phyloP scores from a whole-genome alignment of 108 stramenopile species.

The Skeletonema costatum region DNA sequence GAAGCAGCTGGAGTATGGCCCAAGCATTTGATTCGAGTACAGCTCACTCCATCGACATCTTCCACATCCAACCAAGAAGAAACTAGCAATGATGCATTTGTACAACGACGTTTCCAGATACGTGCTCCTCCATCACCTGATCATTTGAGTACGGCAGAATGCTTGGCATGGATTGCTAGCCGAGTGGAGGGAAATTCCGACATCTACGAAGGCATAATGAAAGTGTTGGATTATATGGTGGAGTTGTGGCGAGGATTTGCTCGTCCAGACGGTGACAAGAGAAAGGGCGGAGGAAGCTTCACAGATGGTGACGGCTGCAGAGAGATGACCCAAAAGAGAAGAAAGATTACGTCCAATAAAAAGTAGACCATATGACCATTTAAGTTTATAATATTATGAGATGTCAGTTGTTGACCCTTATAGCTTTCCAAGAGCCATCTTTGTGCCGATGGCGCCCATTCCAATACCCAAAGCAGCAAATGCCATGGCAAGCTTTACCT shows the following conservation, averaged over 20 bases:
- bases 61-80: background rate
- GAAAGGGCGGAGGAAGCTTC: conserved; percentile 1
- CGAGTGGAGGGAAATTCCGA: conserved; percentile 47
- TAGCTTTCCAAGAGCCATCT: conserved; percentile 58
- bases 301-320: background rate
- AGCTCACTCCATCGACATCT: conserved; percentile 27
- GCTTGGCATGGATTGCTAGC: conserved; percentile 65
- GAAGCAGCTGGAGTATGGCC: conserved; percentile 48
- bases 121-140: conserved; percentile 60
- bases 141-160: conserved; percentile 78
- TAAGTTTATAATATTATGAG: background rate
- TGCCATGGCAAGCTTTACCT: conserved; percentile 61
- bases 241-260: conserved; percentile 47
- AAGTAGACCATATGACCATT: background rate
- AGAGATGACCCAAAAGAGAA: conserved; percentile 35
- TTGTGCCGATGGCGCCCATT: conserved; percentile 81
- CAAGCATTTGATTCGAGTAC: conserved; percentile 53
- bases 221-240: conserved; percentile 73
- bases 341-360: conserved; percentile 13
- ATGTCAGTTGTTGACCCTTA: background rate
- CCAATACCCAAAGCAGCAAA: conserved; percentile 75
- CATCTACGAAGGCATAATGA: conserved; percentile 62
- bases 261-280: background rate
- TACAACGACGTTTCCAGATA: conserved; percentile 56
- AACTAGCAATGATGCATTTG: background rate